Conservation (phyloP, 2,329 filamentous ascomycete species). For the Pyrenochaeta sp. region DNA sequence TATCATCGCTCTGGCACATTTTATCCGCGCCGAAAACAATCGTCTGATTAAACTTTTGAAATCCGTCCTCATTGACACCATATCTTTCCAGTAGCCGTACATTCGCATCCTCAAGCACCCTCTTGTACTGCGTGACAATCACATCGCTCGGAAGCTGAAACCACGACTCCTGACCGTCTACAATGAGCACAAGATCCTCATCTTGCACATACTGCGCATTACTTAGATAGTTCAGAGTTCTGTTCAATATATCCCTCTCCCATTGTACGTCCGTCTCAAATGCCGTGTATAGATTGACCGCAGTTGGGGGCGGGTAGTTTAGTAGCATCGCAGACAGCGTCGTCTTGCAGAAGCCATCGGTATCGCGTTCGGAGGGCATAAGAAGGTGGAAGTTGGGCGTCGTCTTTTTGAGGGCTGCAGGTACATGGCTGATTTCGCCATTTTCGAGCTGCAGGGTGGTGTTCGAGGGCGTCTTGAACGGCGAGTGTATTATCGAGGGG, state of each 20-base stretch:
- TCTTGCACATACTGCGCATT: conserved; percentile 59
- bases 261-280: conserved; percentile 36
- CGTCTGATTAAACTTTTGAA: conserved; percentile 56
- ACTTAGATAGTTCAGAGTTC: conserved; percentile 59
- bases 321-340: conserved; percentile 66
- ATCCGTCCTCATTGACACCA: conserved; percentile 42
- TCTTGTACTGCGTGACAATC: conserved; percentile 69
- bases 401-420: conserved; percentile 40
- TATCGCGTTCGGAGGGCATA: conserved; percentile 59
- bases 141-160: conserved; percentile 72
- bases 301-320: conserved; percentile 65
- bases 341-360: conserved; percentile 64
- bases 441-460: conserved; percentile 46
- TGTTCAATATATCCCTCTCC: conserved; percentile 57
- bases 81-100: conserved; percentile 60
- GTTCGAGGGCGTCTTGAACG: conserved; percentile 44
- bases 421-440: conserved; percentile 37
- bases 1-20: conserved; percentile 58
- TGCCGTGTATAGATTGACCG: conserved; percentile 57
- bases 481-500: conserved; percentile 34
- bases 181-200: conserved; percentile 69
- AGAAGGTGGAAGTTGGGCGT: conserved; percentile 63
- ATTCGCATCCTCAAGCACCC: conserved; percentile 63
- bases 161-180: conserved; percentile 71
- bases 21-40: conserved; percentile 67